Percentiles rank a stretch among this genome's conserved stretches.
Evolutionary conservation across 1,139 yeast species (phyloP).

Genomic region (Geotrichum carabidarum): DNA sequence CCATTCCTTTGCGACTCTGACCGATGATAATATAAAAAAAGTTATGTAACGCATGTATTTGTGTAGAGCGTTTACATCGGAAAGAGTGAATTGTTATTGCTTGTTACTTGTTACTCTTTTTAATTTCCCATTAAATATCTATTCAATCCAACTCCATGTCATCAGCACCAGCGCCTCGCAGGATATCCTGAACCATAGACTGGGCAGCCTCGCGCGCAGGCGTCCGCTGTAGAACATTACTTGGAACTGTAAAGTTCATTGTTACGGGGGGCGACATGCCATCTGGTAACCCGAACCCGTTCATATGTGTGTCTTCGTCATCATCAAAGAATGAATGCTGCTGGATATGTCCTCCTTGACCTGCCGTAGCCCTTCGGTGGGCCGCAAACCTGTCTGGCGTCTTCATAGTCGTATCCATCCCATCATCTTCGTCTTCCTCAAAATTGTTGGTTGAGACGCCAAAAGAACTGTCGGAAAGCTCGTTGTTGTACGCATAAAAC

Average conservation of each 20-base stretch:
- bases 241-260: slow-evolving; percentile 25
- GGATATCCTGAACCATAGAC: slow-evolving; percentile 27
- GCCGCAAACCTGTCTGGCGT: slow-evolving; percentile 2
- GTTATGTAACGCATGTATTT: not conserved
- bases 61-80: not conserved
- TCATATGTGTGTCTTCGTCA: slow-evolving; percentile 25
- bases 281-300: slow-evolving; percentile 22
- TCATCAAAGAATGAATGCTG: slow-evolving; percentile 21
- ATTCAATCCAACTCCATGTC: slow-evolving; percentile 4
- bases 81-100: not conserved
- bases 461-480: slow-evolving; percentile 1
- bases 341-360: not conserved
- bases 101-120: not conserved
- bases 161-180: slow-evolving; percentile 24
- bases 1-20: not conserved
- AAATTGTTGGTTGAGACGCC: slow-evolving; percentile 10
- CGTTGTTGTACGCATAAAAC: slow-evolving; percentile 7
- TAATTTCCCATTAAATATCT: not conserved
- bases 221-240: slow-evolving; percentile 24
- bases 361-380: not conserved
- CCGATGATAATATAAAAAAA: not conserved
- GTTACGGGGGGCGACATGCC: slow-evolving; percentile 34
- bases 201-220: slow-evolving; percentile 32
- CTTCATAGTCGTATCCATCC: slow-evolving; percentile 17
- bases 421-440: slow-evolving; percentile 20